Evolutionary conservation across 345 rosid genomes (phyloP).

Genomic region (Toxicodendron radicans): DNA sequence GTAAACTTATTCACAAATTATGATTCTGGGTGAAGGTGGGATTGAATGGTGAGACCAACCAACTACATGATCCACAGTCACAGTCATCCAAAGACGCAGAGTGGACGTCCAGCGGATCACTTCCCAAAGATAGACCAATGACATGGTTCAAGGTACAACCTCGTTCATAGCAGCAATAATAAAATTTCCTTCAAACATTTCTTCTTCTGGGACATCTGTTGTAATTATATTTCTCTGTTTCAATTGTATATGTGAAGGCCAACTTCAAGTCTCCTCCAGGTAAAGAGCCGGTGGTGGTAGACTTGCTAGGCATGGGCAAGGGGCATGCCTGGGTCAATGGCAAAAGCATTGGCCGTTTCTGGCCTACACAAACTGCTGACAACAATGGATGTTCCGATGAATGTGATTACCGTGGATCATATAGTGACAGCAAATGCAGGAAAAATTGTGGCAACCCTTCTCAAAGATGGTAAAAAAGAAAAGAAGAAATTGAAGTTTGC

Average conservation of each 20-base stretch:
- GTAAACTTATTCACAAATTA: neutral
- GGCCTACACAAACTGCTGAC: slow-evolving; percentile 32
- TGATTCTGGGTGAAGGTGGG: slow-evolving; percentile 17
- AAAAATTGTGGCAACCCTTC: slow-evolving; percentile 47
- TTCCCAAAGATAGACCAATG: slow-evolving; percentile 26
- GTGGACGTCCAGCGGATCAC: slow-evolving; percentile 20
- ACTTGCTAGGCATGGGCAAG: slow-evolving; percentile 47
- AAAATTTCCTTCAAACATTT: too few species aligned
- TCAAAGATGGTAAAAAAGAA: slow-evolving; percentile 40
- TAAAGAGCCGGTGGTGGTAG: slow-evolving; percentile 40
- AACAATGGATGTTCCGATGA: slow-evolving; percentile 25
- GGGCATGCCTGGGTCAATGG: too few species aligned
- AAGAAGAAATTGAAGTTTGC: neutral
- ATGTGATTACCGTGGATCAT: slow-evolving; percentile 39
- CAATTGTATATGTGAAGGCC: neutral
- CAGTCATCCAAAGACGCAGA: neutral
- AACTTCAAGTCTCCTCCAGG: slow-evolving; percentile 43
- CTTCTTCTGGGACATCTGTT: too few species aligned
- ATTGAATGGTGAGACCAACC: slow-evolving; percentile 29
- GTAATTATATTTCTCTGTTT: too few species aligned
- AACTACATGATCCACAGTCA: slow-evolving; percentile 14
- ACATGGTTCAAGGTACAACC: slow-evolving; percentile 20
- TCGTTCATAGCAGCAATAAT: too few species aligned
- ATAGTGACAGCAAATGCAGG: slow-evolving; percentile 41
- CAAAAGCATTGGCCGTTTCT: slow-evolving; percentile 43